Evolutionary conservation across 169 alveolate genomes (phyloP).

Genomic region (Eimeria necatrix): DNA sequence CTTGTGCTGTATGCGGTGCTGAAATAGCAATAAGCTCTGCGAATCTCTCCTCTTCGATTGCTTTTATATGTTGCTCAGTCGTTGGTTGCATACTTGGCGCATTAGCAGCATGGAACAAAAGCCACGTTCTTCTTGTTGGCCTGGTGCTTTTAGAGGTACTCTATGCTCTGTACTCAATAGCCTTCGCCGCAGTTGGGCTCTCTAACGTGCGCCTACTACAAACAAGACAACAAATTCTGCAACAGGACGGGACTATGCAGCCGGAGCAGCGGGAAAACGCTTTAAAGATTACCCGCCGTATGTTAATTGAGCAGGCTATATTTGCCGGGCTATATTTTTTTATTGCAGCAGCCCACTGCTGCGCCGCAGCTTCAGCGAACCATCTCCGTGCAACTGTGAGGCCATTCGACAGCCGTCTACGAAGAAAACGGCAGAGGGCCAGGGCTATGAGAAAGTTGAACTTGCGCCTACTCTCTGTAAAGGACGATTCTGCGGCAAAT

Average conservation of each 20-base stretch:
- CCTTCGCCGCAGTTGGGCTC: conserved; percentile 44
- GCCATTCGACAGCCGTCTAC: conserved; percentile 65
- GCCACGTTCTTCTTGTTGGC: conserved; percentile 67
- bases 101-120: conserved; percentile 28
- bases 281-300: not conserved
- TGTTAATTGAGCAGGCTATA: conserved; percentile 33
- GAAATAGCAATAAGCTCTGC: conserved; percentile 36
- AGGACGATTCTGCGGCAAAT: not conserved
- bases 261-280: conserved; percentile 62
- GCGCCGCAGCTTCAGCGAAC: conserved; percentile 65
- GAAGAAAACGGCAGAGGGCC: conserved; percentile 62
- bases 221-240: not conserved
- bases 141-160: conserved; percentile 47
- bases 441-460: conserved; percentile 9
- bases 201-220: conserved; percentile 23
- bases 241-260: conserved; percentile 33
- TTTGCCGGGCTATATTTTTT: conserved; percentile 51
- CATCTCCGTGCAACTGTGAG: conserved; percentile 57
- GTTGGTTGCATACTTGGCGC: conserved; percentile 19
- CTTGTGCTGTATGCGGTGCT: conserved; percentile 49
- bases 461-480: not conserved
- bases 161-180: conserved; percentile 53
- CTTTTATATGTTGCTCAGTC: conserved; percentile 21
- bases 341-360: conserved; percentile 66
- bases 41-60: not conserved